Evolutionary conservation across 768 basidiomycete genomes (phyloP), one percentile per base, ranked within the genome.

Genomic region (Termitomyces sp.): DNA sequence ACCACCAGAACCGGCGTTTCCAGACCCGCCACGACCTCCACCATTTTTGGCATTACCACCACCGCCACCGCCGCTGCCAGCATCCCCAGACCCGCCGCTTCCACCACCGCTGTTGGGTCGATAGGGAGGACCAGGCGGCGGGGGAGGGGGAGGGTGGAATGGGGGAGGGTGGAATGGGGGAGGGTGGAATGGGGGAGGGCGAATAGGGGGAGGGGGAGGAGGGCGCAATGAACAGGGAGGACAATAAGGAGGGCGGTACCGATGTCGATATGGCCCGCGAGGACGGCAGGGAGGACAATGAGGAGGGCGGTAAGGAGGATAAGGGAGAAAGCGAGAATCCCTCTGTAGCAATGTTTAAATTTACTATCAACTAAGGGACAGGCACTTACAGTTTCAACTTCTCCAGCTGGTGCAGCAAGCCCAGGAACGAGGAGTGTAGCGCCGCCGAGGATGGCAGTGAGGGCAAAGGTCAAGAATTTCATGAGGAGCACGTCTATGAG

Each of bases 321-420:
- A 41, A 12, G 9, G 15, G 2, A 24, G 50, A 26, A 22, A 16
- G 24, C 36, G 52, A 42, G 51, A 18, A 18, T 22, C 41, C 24
- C 55, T 55, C 54, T 55, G 20, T 0, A 24, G 28, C 5, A 3
- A 10, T 16, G 16, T 24, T 28, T 22, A 39, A 24, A 28, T 5
- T 12, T 37, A 18, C 8, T 51, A 3, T 39, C 0, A 26, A 42
- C n/a, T 13, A 47, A 10, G 26, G 31, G 15, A 13, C 8, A 31
- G 20, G 15, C 15, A 58, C 57, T 53, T 18, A 58, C 57, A 42
- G 22, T n/a, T 31, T 58, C 57, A 26, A 58, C 24, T 26, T 48
- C 45, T n/a, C 51, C 46, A 22, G 33, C 51, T 1, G 57, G 57
- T 31, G 45, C 46, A 29, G 45, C 57, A 13, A 55, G 44, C 12